phyloP scores from a whole-genome alignment of 345 rosid genomes.

The Luvunga scandens region DNA sequence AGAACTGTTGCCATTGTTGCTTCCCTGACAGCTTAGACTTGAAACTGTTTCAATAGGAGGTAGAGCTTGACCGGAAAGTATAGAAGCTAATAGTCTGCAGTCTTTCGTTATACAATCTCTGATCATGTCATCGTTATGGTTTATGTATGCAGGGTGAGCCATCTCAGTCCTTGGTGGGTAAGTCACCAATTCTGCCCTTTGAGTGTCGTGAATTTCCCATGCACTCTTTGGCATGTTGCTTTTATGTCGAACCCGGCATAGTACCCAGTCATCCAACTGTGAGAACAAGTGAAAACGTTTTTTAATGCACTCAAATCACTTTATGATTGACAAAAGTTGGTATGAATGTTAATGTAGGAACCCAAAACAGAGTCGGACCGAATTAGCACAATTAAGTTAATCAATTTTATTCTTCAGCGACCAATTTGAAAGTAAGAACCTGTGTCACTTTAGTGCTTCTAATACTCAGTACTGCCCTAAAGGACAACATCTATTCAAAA shows the following conservation, averaged over 20 bases:
- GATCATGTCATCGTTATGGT: slow-evolving; percentile 24
- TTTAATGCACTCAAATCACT: not conserved
- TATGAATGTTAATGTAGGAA: not conserved
- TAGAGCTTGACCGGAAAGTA: slow-evolving; percentile 32
- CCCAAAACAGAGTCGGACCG: not conserved
- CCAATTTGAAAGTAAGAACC: not conserved
- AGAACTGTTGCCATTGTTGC: slow-evolving; percentile 15
- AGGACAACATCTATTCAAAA: not conserved
- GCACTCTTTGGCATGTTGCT: slow-evolving; percentile 14
- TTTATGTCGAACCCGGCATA: slow-evolving; percentile 44
- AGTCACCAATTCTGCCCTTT: slow-evolving; percentile 6
- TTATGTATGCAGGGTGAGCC: slow-evolving; percentile 8
- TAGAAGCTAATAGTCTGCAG: slow-evolving; percentile 33
- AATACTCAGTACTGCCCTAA: not conserved
- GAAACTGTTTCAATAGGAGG: slow-evolving; percentile 29
- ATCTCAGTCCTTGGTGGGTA: slow-evolving; percentile 16
- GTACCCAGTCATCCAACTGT: slow-evolving; percentile 58
- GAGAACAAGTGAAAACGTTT: not conserved
- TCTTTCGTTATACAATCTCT: slow-evolving; percentile 36
- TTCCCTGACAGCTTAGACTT: slow-evolving; percentile 20
- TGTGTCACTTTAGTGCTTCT: not conserved
- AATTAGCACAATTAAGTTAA: not conserved
- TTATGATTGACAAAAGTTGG: not conserved
- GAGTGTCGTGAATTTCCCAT: slow-evolving; percentile 14
- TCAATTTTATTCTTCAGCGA: not conserved